Evolutionary conservation across 2,329 filamentous ascomycete genomes (phyloP).

Genomic region (Ophidiomyces ophidiicola): DNA sequence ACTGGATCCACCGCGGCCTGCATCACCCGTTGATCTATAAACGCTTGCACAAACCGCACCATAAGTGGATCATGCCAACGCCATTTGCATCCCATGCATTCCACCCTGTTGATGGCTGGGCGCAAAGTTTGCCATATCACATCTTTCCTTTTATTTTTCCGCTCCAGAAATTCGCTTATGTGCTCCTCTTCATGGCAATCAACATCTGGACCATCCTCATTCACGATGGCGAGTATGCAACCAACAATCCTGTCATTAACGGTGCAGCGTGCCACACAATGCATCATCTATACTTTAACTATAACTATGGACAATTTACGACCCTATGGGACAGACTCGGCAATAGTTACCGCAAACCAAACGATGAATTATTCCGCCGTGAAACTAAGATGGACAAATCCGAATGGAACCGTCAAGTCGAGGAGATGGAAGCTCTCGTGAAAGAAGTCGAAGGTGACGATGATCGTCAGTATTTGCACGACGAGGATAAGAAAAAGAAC

Average conservation of each 20-base stretch:
- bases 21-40: conserved; percentile 78
- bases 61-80: conserved; percentile 99
- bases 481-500: conserved; percentile 27
- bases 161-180: conserved; percentile 78
- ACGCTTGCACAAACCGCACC: conserved; percentile 85
- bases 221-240: conserved; percentile 87
- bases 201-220: conserved; percentile 97
- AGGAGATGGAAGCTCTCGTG: conserved; percentile 64
- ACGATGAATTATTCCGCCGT: conserved; percentile 69
- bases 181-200: conserved; percentile 77
- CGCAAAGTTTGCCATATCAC: conserved; percentile 84
- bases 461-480: conserved; percentile 33
- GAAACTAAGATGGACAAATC: conserved; percentile 72
- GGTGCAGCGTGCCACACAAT: conserved; percentile 87
- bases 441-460: conserved; percentile 56
- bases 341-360: conserved; percentile 75
- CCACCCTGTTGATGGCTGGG: conserved; percentile 83
- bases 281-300: conserved; percentile 79
- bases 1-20: conserved; percentile 78
- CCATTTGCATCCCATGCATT: conserved; percentile 89
- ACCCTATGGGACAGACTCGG: conserved; percentile 83
- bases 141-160: conserved; percentile 87
- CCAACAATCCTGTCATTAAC: conserved; percentile 83
- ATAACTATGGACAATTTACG: conserved; percentile 92
- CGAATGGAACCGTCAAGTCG: conserved; percentile 66